phyloP scores from a whole-genome alignment of 768 basidiomycete genomes.

The Rhodotorula kratochvilovae region DNA sequence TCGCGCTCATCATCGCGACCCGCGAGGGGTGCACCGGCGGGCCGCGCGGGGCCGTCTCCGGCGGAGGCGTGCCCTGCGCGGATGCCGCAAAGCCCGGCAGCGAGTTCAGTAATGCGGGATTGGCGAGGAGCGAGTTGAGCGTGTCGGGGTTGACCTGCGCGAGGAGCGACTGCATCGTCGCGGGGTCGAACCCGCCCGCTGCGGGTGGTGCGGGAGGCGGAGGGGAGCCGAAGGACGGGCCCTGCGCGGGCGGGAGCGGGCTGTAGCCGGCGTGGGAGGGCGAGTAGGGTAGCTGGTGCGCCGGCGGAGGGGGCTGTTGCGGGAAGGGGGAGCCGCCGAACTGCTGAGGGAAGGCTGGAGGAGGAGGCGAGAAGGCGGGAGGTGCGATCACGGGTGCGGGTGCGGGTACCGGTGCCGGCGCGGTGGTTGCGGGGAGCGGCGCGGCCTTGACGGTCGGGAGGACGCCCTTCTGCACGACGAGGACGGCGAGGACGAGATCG shows the following conservation, averaged over 20 bases:
- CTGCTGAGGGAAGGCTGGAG: background rate
- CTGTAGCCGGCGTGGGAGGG: background rate
- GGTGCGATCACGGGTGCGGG: background rate
- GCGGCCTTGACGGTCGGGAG: slow-evolving; percentile 22
- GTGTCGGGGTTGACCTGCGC: slow-evolving; percentile 4
- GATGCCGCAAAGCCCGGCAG: background rate
- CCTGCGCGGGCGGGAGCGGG: background rate
- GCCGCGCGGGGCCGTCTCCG: background rate
- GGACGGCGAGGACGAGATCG: slow-evolving; percentile 72
- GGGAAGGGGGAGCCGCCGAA: background rate
- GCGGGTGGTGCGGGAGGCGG: background rate
- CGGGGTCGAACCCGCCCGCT: background rate
- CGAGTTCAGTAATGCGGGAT: slow-evolving; percentile 1
- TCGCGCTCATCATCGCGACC: background rate
- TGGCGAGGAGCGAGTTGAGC: slow-evolving; percentile 17
- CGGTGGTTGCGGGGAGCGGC: background rate
- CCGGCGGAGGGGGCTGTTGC: background rate
- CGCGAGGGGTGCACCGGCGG: background rate
- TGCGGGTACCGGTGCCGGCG: background rate
- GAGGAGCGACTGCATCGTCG: slow-evolving; percentile 14
- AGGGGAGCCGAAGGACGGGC: background rate
- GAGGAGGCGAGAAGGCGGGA: background rate
- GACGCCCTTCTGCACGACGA: slow-evolving; percentile 68
- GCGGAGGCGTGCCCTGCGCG: background rate
- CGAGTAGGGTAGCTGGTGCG: background rate